Conservation (phyloP, 1,139 yeast genomes). For the Spathaspora sp. region DNA sequence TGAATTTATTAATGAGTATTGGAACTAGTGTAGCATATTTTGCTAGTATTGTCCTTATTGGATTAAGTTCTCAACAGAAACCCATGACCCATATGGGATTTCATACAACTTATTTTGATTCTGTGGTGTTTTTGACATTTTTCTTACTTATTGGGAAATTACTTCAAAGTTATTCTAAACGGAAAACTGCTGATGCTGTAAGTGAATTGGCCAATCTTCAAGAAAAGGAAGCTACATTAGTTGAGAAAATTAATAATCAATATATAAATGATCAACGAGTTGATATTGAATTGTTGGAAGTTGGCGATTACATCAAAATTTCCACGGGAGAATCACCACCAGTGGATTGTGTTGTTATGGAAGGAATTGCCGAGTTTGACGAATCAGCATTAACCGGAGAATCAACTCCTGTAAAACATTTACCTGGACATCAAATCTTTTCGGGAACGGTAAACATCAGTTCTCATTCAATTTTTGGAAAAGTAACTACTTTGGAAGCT, state of each 20-base stretch:
- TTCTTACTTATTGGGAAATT: constrained; percentile 69
- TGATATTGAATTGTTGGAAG: constrained; percentile 55
- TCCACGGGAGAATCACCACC: constrained; percentile 73
- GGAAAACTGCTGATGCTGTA: constrained; percentile 67
- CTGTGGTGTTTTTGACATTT: constrained; percentile 73
- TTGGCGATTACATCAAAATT: constrained; percentile 60
- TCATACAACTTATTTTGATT: constrained; percentile 71
- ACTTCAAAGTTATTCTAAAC: constrained; percentile 64
- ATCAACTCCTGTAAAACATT: constrained; percentile 48
- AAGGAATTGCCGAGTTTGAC: constrained; percentile 62
- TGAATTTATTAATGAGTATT: constrained; percentile 69
- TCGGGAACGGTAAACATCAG: constrained; percentile 75
- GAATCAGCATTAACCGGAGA: constrained; percentile 83
- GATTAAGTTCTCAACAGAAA: constrained; percentile 44
- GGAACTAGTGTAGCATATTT: constrained; percentile 75
- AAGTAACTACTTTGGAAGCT: constrained; percentile 60
- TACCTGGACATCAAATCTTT: constrained; percentile 60
- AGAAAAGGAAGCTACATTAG: constrained; percentile 49
- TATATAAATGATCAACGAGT: constrained; percentile 31
- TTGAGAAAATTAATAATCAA: constrained; percentile 28
- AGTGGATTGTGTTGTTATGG: constrained; percentile 62
- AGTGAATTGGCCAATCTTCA: constrained; percentile 52
- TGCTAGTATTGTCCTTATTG: constrained; percentile 61
- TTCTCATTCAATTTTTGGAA: constrained; percentile 51
- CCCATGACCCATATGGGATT: constrained; percentile 38